These are phyloP conservation scores for Neurospora sp. DNA, from an alignment of 495 filamentous ascomycete genomes.

Conservation along the genomic window DNA sequence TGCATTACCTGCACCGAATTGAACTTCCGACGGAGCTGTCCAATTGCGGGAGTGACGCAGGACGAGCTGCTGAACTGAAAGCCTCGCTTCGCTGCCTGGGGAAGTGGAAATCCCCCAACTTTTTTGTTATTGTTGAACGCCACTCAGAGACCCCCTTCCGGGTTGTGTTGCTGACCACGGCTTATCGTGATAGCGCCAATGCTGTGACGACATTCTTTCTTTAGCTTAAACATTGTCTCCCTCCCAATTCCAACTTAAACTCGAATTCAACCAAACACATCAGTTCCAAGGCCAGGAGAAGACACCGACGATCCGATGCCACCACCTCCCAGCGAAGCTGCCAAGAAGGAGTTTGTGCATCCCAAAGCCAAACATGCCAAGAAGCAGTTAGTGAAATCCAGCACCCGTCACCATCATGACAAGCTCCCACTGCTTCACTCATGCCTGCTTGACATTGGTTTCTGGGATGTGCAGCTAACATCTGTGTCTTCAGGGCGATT, in stretches of 20 bases:
- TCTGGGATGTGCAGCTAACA: conserved; percentile 9
- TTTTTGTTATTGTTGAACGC: not conserved
- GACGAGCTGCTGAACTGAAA: not conserved
- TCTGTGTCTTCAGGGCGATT: conserved; percentile 27
- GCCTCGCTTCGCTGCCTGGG: not conserved
- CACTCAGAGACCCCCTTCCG: not conserved
- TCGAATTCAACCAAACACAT: not conserved
- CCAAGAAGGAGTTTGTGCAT: conserved; percentile 28
- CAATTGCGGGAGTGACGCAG: not conserved
- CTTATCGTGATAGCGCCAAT: not conserved
- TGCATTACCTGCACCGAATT: not conserved
- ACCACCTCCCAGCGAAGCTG: conserved; percentile 24
- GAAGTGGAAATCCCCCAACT: not conserved
- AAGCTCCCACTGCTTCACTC: not conserved
- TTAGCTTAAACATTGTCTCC: not conserved
- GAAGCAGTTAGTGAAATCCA: conserved; percentile 28
- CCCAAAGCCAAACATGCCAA: conserved; percentile 35
- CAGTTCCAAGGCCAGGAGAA: not conserved
- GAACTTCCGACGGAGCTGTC: not conserved
- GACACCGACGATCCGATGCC: conserved; percentile 7
- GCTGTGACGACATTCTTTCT: not conserved
- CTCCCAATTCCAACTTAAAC: not conserved
- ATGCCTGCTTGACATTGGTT: not conserved
- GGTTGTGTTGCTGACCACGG: not conserved
- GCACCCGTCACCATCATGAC: not conserved